phyloP scores from a whole-genome alignment of 176 grass and related monocot species.

The Juncus effusus region DNA sequence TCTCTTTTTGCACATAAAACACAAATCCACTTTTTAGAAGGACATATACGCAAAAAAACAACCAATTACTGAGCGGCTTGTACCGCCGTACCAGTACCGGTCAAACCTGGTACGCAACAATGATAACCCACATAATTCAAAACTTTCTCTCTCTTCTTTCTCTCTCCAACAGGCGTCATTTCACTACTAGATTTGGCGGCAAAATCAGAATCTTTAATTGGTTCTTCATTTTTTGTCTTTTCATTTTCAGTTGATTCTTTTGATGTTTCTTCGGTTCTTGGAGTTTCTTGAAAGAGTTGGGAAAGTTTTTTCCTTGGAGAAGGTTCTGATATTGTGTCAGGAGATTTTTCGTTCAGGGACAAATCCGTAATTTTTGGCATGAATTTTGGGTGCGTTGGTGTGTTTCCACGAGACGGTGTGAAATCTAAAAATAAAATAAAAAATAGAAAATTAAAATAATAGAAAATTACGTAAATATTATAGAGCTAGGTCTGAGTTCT shows the following conservation, averaged over 20 bases:
- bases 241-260: not conserved
- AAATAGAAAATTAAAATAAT: not conserved
- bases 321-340: conserved; percentile 52
- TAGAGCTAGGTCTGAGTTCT: too few relatives aligned
- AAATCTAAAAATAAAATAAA: conserved; percentile 51
- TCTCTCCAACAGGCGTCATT: conserved; percentile 19
- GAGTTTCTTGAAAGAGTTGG: conserved; percentile 60
- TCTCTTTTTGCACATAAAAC: too few relatives aligned
- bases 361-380: conserved; percentile 38
- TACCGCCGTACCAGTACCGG: conserved; percentile 43
- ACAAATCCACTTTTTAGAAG: not conserved
- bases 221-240: conserved; percentile 26
- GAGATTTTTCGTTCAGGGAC: conserved; percentile 26
- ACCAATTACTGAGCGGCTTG: conserved; percentile 37
- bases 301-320: conserved; percentile 77
- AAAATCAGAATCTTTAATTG: conserved; percentile 12
- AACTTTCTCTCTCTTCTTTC: conserved; percentile 48
- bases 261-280: conserved; percentile 28
- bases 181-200: conserved; percentile 41
- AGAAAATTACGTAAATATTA: not conserved
- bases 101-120: conserved; percentile 70
- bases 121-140: conserved; percentile 34
- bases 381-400: conserved; percentile 50
- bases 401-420: conserved; percentile 83
- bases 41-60: conserved; percentile 11